Base-by-base conservation (phyloP, 345 rosid species). In the Acer saccharum region DNA sequence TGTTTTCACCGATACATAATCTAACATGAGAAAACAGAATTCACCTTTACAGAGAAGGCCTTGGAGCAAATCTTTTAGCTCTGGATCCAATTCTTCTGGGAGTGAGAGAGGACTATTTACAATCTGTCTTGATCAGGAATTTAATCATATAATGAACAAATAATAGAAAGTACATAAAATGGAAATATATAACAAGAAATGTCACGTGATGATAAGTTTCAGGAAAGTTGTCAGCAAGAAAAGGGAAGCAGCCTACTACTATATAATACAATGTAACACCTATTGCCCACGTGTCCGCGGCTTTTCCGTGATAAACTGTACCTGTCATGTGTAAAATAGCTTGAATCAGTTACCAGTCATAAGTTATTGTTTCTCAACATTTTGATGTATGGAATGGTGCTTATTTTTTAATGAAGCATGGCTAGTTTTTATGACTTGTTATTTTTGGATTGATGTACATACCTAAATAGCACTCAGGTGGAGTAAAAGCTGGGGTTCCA, bases 201-300 rank as follows among this genome's bases (percentile, higher is more conserved):
- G 60, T 72, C 32, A 72, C 76, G 55, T 60, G 21, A 21, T 72
- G 55, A 72, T 58, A 72, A 41, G 67, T 72, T 58, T 72, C 80
- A 27, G 69, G 50, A 27, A 77, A 7, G 54, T 46, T 77, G 8
- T 69, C 80, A 6, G 44, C 80, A 48, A 69, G 68, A 52, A 69
- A 77, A 46, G 80, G 75, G 39, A 14, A 69, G 48, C 44, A 12
- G 21, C 80, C 69, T 62, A 29, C 32, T 48, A 77, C 50, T 35
- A 69, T 29, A 63, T 46, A 29, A 41, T 69, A 77, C 29, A 77
- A 77, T 29, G 75, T 77, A 23, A 62, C 75, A 46, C 80, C 80
- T 12, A 29, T 35, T 17, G 80, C 80, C 80, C 80, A 48, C 8
- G 39, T 61, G 27, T 77, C 80, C 8, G 70, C 80, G 8, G 76